These are phyloP conservation scores for Escallonia rubra DNA, from an alignment of 129 eudicot genomes.

Conservation along the genomic window DNA sequence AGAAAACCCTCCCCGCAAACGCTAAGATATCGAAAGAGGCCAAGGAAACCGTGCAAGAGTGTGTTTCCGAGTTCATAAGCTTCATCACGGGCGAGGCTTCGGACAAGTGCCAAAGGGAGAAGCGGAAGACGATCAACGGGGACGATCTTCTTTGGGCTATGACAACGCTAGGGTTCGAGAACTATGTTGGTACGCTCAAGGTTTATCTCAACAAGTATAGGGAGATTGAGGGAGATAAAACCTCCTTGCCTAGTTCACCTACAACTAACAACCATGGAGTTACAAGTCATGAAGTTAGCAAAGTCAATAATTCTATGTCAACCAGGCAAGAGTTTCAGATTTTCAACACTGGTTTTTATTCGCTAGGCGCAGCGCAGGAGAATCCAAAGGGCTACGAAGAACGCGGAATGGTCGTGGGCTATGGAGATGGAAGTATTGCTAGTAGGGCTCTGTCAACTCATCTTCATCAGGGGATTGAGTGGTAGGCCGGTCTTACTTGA, in stretches of 20 bases:
- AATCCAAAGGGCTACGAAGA: slow-evolving; percentile 16
- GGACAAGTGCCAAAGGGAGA: slow-evolving; percentile 69
- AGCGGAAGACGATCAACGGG: slow-evolving; percentile 69
- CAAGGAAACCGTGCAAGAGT: slow-evolving; percentile 67
- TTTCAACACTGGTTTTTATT: slow-evolving; percentile 8
- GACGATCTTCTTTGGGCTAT: slow-evolving; percentile 77
- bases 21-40: slow-evolving; percentile 76
- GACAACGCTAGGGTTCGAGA: slow-evolving; percentile 66
- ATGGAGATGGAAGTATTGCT: not conserved
- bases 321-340: not conserved
- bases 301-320: not conserved
- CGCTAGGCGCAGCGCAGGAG: slow-evolving; percentile 5
- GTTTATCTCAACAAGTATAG: slow-evolving; percentile 39
- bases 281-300: not conserved
- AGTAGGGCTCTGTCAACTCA: slow-evolving; percentile 13
- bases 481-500: slow-evolving; percentile 9
- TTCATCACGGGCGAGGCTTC: slow-evolving; percentile 72
- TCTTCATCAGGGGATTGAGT: slow-evolving; percentile 24
- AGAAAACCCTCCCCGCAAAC: slow-evolving; percentile 61
- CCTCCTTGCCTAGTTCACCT: not conserved
- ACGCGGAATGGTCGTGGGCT: slow-evolving; percentile 8
- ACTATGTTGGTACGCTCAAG: slow-evolving; percentile 51
- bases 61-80: slow-evolving; percentile 75
- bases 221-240: slow-evolving; percentile 23
- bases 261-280: not conserved